Evolutionary conservation across 2,329 filamentous ascomycete genomes (phyloP).

Genomic region (Diaporthe batatas): DNA sequence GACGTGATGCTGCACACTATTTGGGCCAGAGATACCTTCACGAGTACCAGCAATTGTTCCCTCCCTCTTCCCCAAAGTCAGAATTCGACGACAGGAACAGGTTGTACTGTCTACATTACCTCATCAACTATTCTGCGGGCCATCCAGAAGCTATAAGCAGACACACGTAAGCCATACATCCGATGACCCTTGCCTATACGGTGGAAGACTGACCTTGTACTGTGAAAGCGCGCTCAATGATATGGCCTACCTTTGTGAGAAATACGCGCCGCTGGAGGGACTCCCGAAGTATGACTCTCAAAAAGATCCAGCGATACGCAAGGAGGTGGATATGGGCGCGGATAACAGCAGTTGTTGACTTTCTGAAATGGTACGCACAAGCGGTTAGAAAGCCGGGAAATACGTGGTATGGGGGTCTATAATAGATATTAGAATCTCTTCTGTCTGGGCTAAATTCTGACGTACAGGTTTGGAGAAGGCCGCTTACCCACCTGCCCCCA

Average conservation of each 20-base stretch:
- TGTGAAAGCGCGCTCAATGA: too few relatives aligned
- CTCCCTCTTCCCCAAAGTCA: fast-evolving
- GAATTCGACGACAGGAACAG: background rate
- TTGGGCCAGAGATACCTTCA: background rate
- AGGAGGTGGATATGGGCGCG: background rate
- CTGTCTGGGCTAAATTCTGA: slow-evolving; percentile 17
- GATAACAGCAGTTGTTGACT: too few relatives aligned
- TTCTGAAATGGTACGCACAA: too few relatives aligned
- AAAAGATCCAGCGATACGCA: background rate
- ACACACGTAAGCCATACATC: background rate
- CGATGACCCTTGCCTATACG: too few relatives aligned
- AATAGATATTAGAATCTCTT: too few relatives aligned
- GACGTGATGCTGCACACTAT: background rate
- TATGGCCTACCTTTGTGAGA: background rate
- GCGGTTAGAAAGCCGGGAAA: too few relatives aligned
- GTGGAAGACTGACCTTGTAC: too few relatives aligned
- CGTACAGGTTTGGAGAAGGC: background rate
- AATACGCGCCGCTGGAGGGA: background rate
- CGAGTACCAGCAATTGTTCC: background rate
- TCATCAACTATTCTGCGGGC: background rate
- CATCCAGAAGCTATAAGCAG: background rate
- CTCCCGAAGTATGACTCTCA: background rate
- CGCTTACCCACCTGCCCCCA: slow-evolving; percentile 13
- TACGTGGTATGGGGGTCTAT: too few relatives aligned
- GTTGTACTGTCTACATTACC: background rate